phyloP scores from a whole-genome alignment of 306 rosid species.

The Sphenostylis stenocarpa region DNA sequence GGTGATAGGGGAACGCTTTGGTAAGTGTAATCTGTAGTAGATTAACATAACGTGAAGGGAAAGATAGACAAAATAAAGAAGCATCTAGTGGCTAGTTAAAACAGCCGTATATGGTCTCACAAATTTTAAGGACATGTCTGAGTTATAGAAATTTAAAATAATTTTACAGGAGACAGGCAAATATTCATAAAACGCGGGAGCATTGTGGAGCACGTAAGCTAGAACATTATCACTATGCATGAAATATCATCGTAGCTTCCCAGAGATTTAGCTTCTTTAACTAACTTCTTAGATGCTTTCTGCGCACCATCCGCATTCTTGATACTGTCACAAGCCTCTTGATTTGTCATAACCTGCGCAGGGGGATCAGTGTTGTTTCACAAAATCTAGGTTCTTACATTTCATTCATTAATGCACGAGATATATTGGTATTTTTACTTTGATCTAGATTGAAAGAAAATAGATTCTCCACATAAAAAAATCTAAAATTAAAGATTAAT shows the following conservation, averaged over 20 bases:
- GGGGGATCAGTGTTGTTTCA: background rate
- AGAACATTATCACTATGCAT: constrained; percentile 60
- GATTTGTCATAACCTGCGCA: constrained; percentile 65
- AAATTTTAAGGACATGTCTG: background rate
- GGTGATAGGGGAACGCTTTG: background rate
- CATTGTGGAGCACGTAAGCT: constrained; percentile 10
- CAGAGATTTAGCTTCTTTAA: constrained; percentile 39
- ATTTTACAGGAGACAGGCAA: background rate
- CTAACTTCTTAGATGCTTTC: constrained; percentile 50
- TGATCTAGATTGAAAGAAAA: background rate
- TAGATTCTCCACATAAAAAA: background rate
- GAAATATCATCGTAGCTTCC: constrained; percentile 64
- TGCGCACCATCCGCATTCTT: constrained; percentile 45
- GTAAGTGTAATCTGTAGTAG: background rate
- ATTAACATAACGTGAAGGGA: background rate
- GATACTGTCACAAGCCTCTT: constrained; percentile 60
- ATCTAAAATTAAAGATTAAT: background rate
- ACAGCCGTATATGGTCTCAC: background rate
- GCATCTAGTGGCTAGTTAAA: background rate
- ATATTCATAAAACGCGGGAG: background rate
- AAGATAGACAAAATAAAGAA: background rate
- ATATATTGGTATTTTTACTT: background rate
- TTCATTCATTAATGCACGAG: background rate
- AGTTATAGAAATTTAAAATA: background rate
- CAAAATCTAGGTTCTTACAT: background rate